Evolutionary conservation across 176 grass and related monocot genomes (phyloP), one percentile per base, ranked within the genome.

Genomic region (Metroxylon sagu): DNA sequence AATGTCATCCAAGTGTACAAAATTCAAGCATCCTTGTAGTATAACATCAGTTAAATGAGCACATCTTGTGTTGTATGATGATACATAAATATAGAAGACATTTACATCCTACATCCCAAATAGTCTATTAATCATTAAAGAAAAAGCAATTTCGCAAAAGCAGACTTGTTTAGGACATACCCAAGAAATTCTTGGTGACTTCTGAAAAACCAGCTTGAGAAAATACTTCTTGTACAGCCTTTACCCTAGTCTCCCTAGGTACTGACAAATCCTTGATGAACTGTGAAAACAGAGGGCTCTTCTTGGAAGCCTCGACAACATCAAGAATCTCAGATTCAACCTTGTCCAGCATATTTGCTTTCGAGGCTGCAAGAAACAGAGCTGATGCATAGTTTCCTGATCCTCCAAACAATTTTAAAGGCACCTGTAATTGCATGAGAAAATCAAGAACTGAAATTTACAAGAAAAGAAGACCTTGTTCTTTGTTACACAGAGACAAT

Each of bases 351-450:
- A 63, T 12, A 51, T 98, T 92, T 74, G 76, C 54, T 63, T 92
- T 98, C 52, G 81, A 75, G 10, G 93, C 87, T 48, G 93, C 59
- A 72, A 98, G 72, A 81, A 91, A 98, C 60, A 98, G 72, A 25
- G 87, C 87, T 59, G 87, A 78, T 50, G 93, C 93, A 73, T 98
- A 98, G 64, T 98, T 98, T 76, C 93, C 87, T 1, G 93, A 83
- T 15, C 93, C 87, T 57, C 93, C 93, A 74, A 64, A 98, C 16
- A 98, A 76, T 66, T 78, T 58, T 55, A 76, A 16, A 56, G 93
- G 87, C 68, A 79, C 77, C 93, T 98, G 58, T 25, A 60, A 59
- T 52, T 56, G 70, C 1, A 66, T 59, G 5, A 29, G 53, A 64
- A 18, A 75, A 21, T 53, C 7, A 6, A 54, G 50, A 66, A 18